Percentiles rank a stretch among this genome's conserved stretches.
phyloP scores from a whole-genome alignment of 148 eudicot genomes.

The Vaccinium macrocarpon region DNA sequence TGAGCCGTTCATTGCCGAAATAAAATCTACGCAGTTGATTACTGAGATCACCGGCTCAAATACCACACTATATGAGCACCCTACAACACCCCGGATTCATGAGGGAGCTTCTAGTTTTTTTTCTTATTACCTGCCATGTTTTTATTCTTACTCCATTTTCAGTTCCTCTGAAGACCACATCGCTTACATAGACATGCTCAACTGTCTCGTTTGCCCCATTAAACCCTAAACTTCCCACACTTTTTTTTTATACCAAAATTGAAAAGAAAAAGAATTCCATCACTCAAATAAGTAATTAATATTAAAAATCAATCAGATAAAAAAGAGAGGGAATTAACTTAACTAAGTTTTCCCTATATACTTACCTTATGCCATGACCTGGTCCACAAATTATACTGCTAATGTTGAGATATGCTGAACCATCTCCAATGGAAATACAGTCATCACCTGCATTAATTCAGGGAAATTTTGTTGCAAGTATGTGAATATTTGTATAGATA shows the following conservation, averaged over 20 bases:
- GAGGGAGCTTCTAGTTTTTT: too few relatives aligned
- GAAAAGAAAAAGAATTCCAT: too few relatives aligned
- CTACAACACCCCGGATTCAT: too few relatives aligned
- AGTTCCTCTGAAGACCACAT: conserved; percentile 17
- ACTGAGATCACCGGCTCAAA: accelerated
- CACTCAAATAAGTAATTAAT: background rate
- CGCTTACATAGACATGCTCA: conserved; percentile 10
- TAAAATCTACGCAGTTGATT: too few relatives aligned
- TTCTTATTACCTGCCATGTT: conserved; percentile 20
- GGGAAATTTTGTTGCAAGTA: background rate
- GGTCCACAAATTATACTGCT: conserved; percentile 19
- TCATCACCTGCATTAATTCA: conserved; percentile 21
- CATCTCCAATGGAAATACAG: conserved; percentile 26
- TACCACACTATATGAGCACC: too few relatives aligned
- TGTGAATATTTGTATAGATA: too few relatives aligned
- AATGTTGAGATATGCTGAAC: conserved; percentile 12
- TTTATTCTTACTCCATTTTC: conserved; percentile 23
- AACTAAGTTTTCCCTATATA: background rate
- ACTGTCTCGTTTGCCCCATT: conserved; percentile 15
- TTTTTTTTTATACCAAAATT: conserved; percentile 19
- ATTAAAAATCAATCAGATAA: background rate
- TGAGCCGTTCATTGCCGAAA: too few relatives aligned
- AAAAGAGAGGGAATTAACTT: background rate
- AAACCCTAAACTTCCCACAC: conserved; percentile 24
- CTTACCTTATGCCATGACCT: conserved; percentile 28